Evolutionary conservation across 73 alveolate genomes (phyloP), one percentile per base, ranked within the genome.

Genomic region (Loxodes magnus): DNA sequence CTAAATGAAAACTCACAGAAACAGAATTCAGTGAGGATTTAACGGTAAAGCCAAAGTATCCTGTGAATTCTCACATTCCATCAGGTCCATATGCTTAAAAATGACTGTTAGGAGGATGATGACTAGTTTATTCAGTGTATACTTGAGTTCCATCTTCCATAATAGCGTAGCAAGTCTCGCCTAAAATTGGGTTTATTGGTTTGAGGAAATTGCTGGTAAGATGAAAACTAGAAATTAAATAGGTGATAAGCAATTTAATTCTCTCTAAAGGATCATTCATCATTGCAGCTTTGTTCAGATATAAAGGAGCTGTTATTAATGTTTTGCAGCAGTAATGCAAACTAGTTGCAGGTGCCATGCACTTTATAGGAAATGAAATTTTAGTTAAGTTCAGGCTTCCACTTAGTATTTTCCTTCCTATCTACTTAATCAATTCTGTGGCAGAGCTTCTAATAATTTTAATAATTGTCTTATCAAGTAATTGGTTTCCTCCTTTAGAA

Each of bases 121-220:
- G 97, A 49, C 83, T 57, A 16, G 96, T 86, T 63, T 93, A 88
- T 63, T 93, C 99, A 36, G 86, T 74, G 77, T 79, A 93, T 34
- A 82, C 92, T 65, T 66, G 61, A 7, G 97, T 74, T 22, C 98
- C 97, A 68, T 93, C 99, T 51, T 78, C 89, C 66, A 82, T 71
- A 31, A 39, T 71, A 63, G 92, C 94, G 64, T 75, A 74, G 56
- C 72, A 79, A 6, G 99, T 93, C 62, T 93, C 99, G 27, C 99
- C 99, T 49, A 89, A 60, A n/a, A 93, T 77, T 15, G 96, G 96
- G 62, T 90, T 90, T 43, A 90, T n/a, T 33, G 90, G 79, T 25
- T 75, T 70, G 4, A 56, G 31, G 15, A 51, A 51, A n/a, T 31
- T 36, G 12, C 61, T 33, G 2, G 65, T 51, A 31, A 10, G 35